These are phyloP conservation scores for Aeschynomene evenia DNA, from an alignment of 306 rosid genomes.

Conservation along the genomic window DNA sequence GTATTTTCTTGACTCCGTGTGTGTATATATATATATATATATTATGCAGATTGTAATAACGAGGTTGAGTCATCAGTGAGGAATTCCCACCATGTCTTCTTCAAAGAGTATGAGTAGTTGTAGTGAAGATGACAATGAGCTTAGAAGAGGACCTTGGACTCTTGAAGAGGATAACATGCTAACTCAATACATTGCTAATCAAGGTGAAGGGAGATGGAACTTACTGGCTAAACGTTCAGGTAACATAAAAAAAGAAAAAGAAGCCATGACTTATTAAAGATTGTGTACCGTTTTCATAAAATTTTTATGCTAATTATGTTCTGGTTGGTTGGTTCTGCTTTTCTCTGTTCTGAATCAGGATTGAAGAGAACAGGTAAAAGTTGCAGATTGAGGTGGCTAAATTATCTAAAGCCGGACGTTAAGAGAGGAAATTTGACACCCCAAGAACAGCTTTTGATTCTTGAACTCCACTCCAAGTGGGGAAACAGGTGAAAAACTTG, in stretches of 20 bases:
- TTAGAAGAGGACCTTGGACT: conserved; percentile 80
- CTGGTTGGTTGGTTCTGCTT: background rate
- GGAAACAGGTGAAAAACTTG: conserved; percentile 57
- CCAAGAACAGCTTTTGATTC: conserved; percentile 66
- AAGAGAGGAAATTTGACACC: conserved; percentile 66
- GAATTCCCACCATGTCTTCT: conserved; percentile 39
- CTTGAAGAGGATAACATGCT: conserved; percentile 70
- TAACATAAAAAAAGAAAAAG: background rate
- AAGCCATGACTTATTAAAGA: background rate
- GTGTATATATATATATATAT: background rate
- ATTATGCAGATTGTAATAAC: background rate
- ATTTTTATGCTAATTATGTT: background rate
- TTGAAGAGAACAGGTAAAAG: conserved; percentile 80
- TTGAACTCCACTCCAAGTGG: conserved; percentile 82
- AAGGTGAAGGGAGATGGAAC: conserved; percentile 80
- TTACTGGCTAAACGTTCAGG: conserved; percentile 68
- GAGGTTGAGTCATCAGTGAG: background rate
- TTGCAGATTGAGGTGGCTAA: conserved; percentile 86
- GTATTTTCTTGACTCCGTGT: background rate
- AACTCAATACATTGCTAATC: conserved; percentile 43
- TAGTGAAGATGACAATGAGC: conserved; percentile 50
- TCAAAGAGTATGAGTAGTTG: conserved; percentile 45
- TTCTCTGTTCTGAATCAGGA: conserved; percentile 37
- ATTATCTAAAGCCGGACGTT: conserved; percentile 77
- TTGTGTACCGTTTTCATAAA: too few relatives aligned